Conservation (phyloP, 768 basidiomycete species). For the Trametes cinnabarina region DNA sequence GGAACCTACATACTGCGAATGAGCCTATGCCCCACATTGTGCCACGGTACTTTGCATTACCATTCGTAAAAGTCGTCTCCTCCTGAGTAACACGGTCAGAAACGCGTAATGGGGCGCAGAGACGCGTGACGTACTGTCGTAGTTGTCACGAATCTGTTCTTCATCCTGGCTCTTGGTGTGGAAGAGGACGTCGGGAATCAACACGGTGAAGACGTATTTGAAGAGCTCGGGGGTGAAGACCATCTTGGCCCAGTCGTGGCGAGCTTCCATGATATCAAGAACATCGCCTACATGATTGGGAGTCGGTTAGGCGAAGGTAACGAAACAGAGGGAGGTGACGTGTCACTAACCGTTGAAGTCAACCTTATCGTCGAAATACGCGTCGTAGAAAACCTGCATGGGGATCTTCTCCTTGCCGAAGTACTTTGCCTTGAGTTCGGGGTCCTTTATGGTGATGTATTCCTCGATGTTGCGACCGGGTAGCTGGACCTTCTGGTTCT, state of each 20-base stretch:
- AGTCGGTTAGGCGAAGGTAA: slow-evolving; percentile 6
- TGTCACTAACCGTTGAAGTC: slow-evolving; percentile 82
- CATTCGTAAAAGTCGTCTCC: slow-evolving; percentile 97
- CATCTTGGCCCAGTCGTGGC: slow-evolving; percentile 96
- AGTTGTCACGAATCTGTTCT: slow-evolving; percentile 93
- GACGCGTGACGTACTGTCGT: slow-evolving; percentile 66
- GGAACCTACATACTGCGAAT: slow-evolving; percentile 57
- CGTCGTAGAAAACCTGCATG: slow-evolving; percentile 97
- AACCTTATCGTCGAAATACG: slow-evolving; percentile 93
- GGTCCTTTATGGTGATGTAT: slow-evolving; percentile 90
- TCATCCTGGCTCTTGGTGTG: slow-evolving; percentile 92
- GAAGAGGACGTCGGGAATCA: slow-evolving; percentile 91
- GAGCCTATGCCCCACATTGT: background rate
- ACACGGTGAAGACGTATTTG: slow-evolving; percentile 84
- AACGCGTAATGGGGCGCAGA: slow-evolving; percentile 11
- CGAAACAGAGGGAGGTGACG: slow-evolving; percentile 4
- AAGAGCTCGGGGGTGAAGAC: slow-evolving; percentile 87
- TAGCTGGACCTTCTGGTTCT: slow-evolving; percentile 80
- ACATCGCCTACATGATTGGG: slow-evolving; percentile 67
- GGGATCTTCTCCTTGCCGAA: slow-evolving; percentile 88
- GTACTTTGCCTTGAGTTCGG: slow-evolving; percentile 76
- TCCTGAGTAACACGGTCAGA: slow-evolving; percentile 40
- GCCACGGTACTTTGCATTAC: slow-evolving; percentile 35
- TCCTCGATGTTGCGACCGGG: slow-evolving; percentile 85
- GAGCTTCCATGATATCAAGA: slow-evolving; percentile 87